Base-by-base conservation (phyloP, 148 eudicot genomes). In the Fagopyrum esculentum region DNA sequence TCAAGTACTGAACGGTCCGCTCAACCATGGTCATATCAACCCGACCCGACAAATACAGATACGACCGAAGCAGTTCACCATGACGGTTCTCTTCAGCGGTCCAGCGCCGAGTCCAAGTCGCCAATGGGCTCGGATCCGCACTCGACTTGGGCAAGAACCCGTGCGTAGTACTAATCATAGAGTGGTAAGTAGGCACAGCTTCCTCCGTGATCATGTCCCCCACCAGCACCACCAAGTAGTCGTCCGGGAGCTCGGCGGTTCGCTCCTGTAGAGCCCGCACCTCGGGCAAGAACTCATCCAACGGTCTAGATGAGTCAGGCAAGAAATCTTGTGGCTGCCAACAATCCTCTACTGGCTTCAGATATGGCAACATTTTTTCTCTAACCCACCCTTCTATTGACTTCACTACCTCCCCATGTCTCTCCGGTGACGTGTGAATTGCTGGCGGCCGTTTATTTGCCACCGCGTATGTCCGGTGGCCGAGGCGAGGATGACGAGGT, bases 191-290 rank as follows among this genome's bases (percentile, higher is more conserved):
- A 2, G 83, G 83, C 75, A 81, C 30, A 4, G 83, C 83, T 4
- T 81, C 83, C 16, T 81, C 83, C 4, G 83, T 77, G 43, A 81
- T 77, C 83, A 81, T 77, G 45, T 77, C 80, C 2, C 83, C 83
- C 9, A 77, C 83, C 19, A 81, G 48, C 72, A 81, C 80, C 45
- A 81, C 83, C 9, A 77, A 81, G 49, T 81, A 81, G 30, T 81
- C 83, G 49, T 81, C 83, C 9, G 83, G 78, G 7, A 81, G 46
- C 3, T 51, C 78, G n/a, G 68, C 29, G 6, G 80, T 61, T 52
- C 80, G 72, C 0, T 77, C 71, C 0, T 77, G 75, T n/a, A 81
- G 75, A 13, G 46, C 75, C 71, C 74, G 57, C 5, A 81, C 75
- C 13, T 74, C 48, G 9, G 77, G 77, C 0, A 43, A 0, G 40